These are phyloP conservation scores for Collariella sp. DNA, from an alignment of 495 filamentous ascomycete species.

Conservation along the genomic window DNA sequence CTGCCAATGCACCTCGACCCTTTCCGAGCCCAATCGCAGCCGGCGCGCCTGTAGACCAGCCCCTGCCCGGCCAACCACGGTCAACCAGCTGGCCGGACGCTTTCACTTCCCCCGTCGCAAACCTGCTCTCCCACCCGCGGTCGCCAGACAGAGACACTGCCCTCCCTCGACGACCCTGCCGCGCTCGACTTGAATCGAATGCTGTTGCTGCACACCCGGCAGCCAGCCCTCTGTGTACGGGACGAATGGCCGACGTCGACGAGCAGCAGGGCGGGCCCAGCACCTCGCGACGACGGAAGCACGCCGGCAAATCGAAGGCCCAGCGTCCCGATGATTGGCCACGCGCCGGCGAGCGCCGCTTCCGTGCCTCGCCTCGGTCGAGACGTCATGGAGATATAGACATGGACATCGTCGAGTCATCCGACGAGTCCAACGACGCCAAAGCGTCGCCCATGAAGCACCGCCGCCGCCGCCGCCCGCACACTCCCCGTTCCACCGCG, in stretches of 20 bases:
- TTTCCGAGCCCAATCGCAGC: slow-evolving; percentile 25
- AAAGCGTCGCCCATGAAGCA: slow-evolving; percentile 16
- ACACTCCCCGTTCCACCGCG: slow-evolving; percentile 3
- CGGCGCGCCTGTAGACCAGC: slow-evolving; percentile 9
- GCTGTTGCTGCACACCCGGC: slow-evolving; percentile 6
- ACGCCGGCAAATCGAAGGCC: slow-evolving; percentile 26
- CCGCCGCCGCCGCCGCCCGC: slow-evolving; percentile 18
- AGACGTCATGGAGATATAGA: slow-evolving; percentile 30
- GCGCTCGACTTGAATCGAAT: slow-evolving; percentile 7
- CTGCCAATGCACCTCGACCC: slow-evolving; percentile 16
- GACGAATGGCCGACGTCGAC: slow-evolving; percentile 38
- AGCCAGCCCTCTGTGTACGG: slow-evolving; percentile 33
- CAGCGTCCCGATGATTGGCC: slow-evolving; percentile 36
- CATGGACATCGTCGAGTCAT: slow-evolving; percentile 17
- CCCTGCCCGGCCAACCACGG: slow-evolving; percentile 25
- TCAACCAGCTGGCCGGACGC: slow-evolving; percentile 26
- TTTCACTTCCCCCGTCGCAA: slow-evolving; percentile 15
- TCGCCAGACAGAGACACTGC: slow-evolving; percentile 6
- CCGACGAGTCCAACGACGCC: slow-evolving; percentile 15
- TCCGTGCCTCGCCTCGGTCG: slow-evolving; percentile 36
- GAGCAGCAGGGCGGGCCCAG: slow-evolving; percentile 23
- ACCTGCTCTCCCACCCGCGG: neutral
- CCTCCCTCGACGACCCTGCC: neutral
- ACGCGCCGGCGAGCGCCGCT: slow-evolving; percentile 23
- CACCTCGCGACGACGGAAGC: slow-evolving; percentile 30